A percentile compares a stretch with the other conserved stretches of the same genome.
Conservation (phyloP, 306 rosid species). For the Hippophae rhamnoides region DNA sequence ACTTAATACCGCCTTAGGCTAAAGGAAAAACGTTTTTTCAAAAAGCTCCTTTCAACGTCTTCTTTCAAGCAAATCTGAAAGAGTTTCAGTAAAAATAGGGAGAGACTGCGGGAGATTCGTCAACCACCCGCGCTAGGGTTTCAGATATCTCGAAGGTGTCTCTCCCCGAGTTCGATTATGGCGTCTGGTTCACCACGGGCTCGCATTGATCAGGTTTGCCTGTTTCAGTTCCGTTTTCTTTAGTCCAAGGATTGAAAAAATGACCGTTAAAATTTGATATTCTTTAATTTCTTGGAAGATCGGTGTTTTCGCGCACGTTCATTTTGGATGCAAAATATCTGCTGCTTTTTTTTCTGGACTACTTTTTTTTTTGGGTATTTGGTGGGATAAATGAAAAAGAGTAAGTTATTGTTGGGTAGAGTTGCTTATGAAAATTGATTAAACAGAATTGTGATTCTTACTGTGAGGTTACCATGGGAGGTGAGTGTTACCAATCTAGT, state of each 20-base stretch:
- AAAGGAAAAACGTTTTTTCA: no score
- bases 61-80: no score
- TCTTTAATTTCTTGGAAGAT: neutral
- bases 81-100: neutral
- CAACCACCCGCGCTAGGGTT: conserved; percentile 5
- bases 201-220: conserved; percentile 69
- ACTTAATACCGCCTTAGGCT: no score
- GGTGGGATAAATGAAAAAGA: no score
- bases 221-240: neutral
- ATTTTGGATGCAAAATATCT: neutral
- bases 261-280: neutral
- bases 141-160: conserved; percentile 3
- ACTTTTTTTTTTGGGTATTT: neutral
- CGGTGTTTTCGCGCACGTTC: neutral
- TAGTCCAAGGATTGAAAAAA: conserved; percentile 19
- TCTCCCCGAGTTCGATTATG: conserved; percentile 37
- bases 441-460: no score
- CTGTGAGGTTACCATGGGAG: no score
- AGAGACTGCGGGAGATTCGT: conserved; percentile 3
- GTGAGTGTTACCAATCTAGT: no score
- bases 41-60: no score
- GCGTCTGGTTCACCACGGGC: conserved; percentile 56
- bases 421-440: no score
- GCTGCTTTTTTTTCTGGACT: neutral
- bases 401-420: no score